Evolutionary conservation across 176 grass and related monocot genomes (phyloP).

Genomic region (Aegilops umbellulata): DNA sequence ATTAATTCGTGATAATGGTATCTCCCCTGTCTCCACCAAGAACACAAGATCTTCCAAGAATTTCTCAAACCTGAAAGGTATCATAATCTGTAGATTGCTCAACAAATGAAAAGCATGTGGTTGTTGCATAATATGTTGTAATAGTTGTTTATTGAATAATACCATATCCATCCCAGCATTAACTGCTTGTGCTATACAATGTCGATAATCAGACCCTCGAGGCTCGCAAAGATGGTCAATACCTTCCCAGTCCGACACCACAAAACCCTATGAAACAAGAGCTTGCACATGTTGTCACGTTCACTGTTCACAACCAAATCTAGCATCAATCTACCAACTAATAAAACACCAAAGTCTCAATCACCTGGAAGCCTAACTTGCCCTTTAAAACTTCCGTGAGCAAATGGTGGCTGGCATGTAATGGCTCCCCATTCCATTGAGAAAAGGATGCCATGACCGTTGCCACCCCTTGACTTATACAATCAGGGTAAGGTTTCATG

Average conservation of each 20-base stretch:
- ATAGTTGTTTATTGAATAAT: constrained; percentile 29
- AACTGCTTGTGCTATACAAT: constrained; percentile 66
- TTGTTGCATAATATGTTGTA: constrained; percentile 4
- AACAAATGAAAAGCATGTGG: constrained; percentile 15
- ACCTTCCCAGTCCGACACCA: constrained; percentile 88
- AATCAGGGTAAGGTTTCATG: constrained; percentile 72
- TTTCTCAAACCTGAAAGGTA: constrained; percentile 70
- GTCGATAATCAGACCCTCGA: constrained; percentile 67
- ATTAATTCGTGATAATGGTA: constrained; percentile 68
- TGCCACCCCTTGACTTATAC: constrained; percentile 66
- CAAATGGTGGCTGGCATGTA: constrained; percentile 61
- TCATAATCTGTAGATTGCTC: constrained; percentile 72
- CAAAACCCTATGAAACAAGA: constrained; percentile 72
- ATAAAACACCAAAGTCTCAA: background rate
- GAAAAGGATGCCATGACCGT: constrained; percentile 83
- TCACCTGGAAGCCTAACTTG: constrained; percentile 79
- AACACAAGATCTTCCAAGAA: constrained; percentile 83
- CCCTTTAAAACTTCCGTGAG: constrained; percentile 77
- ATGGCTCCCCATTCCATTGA: constrained; percentile 74
- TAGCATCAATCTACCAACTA: background rate
- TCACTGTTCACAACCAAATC: background rate
- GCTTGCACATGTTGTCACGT: background rate
- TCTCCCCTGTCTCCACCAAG: constrained; percentile 69
- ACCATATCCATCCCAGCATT: constrained; percentile 97
- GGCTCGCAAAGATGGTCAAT: constrained; percentile 73